Conservation (phyloP, 129 eudicot genomes). For the Silybum marianum region DNA sequence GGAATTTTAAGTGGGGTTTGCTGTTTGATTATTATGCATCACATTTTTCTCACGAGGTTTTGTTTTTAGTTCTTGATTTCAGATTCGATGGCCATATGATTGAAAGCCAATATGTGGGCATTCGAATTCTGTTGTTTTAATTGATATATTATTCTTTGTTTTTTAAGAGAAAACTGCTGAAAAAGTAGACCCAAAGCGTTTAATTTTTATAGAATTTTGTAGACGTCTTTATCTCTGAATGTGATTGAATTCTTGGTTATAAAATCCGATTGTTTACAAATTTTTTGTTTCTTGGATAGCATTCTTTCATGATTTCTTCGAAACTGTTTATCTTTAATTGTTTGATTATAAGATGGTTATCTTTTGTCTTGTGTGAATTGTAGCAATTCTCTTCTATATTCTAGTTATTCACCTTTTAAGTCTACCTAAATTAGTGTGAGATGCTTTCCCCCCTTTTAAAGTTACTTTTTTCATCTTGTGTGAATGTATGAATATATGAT, state of each 20-base stretch:
- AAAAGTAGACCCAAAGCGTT: neutral
- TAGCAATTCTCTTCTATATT: neutral
- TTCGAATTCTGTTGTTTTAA: slow-evolving; percentile 15
- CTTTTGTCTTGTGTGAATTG: neutral
- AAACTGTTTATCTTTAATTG: neutral
- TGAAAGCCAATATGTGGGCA: slow-evolving; percentile 13
- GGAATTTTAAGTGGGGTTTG: slow-evolving; percentile 21
- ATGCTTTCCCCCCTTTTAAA: neutral
- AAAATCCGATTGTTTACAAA: neutral
- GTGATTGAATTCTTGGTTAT: slow-evolving; percentile 10
- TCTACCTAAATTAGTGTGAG: neutral
- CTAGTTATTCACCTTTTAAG: neutral
- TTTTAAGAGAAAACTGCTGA: neutral
- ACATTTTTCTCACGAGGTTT: slow-evolving; percentile 6
- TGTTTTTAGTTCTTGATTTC: slow-evolving; percentile 30
- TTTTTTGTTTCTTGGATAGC: neutral
- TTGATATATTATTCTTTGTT: neutral
- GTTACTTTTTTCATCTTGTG: neutral
- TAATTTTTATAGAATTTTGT: neutral
- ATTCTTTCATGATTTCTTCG: slow-evolving; percentile 4
- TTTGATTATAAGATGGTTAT: slow-evolving; percentile 15
- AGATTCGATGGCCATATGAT: slow-evolving; percentile 14
- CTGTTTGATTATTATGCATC: slow-evolving; percentile 5
- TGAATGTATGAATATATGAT: neutral
- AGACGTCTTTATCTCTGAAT: neutral